These are phyloP conservation scores for Cladophialophora exuberans DNA, from an alignment of 2,329 filamentous ascomycete genomes.

Conservation along the genomic window DNA sequence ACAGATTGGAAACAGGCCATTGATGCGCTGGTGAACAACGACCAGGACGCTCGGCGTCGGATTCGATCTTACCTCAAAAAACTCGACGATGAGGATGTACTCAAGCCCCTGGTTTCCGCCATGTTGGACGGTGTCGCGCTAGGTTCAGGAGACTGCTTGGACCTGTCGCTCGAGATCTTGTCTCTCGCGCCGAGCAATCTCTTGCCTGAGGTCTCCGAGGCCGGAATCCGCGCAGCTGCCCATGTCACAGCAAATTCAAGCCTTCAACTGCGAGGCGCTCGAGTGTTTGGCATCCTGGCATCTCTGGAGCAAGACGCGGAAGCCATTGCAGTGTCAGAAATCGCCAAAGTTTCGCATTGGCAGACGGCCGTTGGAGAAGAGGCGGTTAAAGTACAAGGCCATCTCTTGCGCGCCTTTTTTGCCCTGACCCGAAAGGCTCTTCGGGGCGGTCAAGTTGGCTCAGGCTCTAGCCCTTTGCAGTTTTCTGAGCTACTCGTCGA, in stretches of 20 bases:
- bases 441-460: slow-evolving; percentile 60
- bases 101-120: slow-evolving; percentile 42
- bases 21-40: slow-evolving; percentile 47
- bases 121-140: slow-evolving; percentile 49
- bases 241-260: slow-evolving; percentile 65
- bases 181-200: slow-evolving; percentile 57
- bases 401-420: slow-evolving; percentile 62
- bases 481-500: slow-evolving; percentile 52
- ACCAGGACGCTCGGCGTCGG: slow-evolving; percentile 22
- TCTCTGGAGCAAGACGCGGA: slow-evolving; percentile 57
- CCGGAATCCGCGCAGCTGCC: slow-evolving; percentile 13
- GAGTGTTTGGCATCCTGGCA: slow-evolving; percentile 74
- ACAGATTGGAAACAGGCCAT: slow-evolving; percentile 84
- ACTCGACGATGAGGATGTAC: slow-evolving; percentile 38
- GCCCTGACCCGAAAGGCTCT: slow-evolving; percentile 61
- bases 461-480: slow-evolving; percentile 69
- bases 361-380: slow-evolving; percentile 62
- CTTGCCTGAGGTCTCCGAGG: slow-evolving; percentile 4
- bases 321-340: slow-evolving; percentile 7
- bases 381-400: slow-evolving; percentile 63
- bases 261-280: slow-evolving; percentile 68
- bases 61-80: slow-evolving; percentile 18
- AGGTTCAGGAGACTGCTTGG: slow-evolving; percentile 49
- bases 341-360: slow-evolving; percentile 47
- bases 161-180: slow-evolving; percentile 58